Conservation (phyloP, 2,329 filamentous ascomycete species). For the Colletotrichum lentis region DNA sequence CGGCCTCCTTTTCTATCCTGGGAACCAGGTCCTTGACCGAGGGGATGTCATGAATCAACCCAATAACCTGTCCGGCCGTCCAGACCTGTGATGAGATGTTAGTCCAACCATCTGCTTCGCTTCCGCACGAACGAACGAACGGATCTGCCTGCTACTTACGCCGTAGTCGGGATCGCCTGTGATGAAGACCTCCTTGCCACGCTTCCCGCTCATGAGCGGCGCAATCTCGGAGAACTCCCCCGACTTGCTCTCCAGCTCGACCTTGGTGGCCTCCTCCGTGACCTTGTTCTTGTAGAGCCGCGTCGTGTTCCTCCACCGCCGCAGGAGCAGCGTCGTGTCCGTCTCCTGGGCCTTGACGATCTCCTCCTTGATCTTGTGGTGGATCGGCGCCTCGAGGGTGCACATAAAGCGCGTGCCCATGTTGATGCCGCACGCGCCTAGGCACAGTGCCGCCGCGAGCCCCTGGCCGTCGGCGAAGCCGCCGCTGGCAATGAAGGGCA, state of each 20-base stretch:
- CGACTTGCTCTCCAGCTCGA: conserved; percentile 82
- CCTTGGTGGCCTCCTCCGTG: conserved; percentile 77
- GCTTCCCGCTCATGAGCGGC: conserved; percentile 86
- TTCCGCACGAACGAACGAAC: background rate
- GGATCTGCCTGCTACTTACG: conserved; percentile 61
- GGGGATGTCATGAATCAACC: conserved; percentile 83
- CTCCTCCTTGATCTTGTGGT: conserved; percentile 90
- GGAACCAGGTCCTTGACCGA: conserved; percentile 74
- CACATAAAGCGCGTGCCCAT: conserved; percentile 99
- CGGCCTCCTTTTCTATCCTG: conserved; percentile 80
- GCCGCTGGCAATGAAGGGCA: conserved; percentile 95
- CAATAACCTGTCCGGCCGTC: conserved; percentile 97
- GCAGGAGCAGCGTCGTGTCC: conserved; percentile 86
- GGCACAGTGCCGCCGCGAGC: conserved; percentile 85
- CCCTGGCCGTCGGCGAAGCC: conserved; percentile 96
- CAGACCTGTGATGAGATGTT: conserved; percentile 70
- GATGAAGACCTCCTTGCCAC: conserved; percentile 88
- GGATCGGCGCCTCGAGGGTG: conserved; percentile 91
- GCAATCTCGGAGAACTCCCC: conserved; percentile 92
- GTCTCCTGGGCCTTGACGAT: conserved; percentile 91
- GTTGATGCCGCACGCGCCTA: conserved; percentile 94
- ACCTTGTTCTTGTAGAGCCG: conserved; percentile 92
- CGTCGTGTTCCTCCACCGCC: conserved; percentile 92
- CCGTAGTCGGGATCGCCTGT: conserved; percentile 92
- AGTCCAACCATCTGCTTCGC: conserved; percentile 13